phyloP scores from a whole-genome alignment of 2,329 filamentous ascomycete genomes.

The Colletotrichum costaricense region DNA sequence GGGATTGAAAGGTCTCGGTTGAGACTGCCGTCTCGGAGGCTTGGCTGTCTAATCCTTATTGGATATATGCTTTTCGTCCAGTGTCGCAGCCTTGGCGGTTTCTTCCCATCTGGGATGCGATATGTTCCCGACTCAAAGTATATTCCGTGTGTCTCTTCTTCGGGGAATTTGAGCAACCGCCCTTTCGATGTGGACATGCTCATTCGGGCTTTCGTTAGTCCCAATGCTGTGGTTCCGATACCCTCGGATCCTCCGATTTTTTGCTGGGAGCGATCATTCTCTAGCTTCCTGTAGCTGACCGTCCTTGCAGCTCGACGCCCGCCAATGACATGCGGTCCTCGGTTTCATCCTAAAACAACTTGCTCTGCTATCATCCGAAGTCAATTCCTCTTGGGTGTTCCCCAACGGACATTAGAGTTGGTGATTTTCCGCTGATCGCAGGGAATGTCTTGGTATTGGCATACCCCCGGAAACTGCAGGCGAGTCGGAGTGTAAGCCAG shows the following conservation, averaged over 20 bases:
- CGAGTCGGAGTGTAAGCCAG: background rate
- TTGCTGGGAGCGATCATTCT: background rate
- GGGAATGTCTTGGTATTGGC: background rate
- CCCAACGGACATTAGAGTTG: background rate
- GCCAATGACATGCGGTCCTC: background rate
- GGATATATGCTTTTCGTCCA: background rate
- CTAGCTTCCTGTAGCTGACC: background rate
- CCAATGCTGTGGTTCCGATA: background rate
- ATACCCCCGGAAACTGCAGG: background rate
- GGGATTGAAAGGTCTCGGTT: background rate
- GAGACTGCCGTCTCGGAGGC: background rate
- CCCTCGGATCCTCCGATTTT: background rate
- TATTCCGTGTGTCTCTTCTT: background rate
- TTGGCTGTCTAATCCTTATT: background rate
- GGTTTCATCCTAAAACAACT: slow-evolving; percentile 14
- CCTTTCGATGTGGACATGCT: background rate
- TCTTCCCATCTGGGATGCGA: background rate
- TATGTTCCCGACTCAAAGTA: background rate
- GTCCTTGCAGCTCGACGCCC: background rate
- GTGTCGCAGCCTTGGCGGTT: background rate
- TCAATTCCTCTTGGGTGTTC: background rate
- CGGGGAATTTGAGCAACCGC: background rate
- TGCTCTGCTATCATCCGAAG: background rate
- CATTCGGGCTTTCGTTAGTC: background rate
- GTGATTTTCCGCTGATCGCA: background rate